Evolutionary conservation across 352 stramenopile genomes (phyloP).

Genomic region (Discostella stelligera): DNA sequence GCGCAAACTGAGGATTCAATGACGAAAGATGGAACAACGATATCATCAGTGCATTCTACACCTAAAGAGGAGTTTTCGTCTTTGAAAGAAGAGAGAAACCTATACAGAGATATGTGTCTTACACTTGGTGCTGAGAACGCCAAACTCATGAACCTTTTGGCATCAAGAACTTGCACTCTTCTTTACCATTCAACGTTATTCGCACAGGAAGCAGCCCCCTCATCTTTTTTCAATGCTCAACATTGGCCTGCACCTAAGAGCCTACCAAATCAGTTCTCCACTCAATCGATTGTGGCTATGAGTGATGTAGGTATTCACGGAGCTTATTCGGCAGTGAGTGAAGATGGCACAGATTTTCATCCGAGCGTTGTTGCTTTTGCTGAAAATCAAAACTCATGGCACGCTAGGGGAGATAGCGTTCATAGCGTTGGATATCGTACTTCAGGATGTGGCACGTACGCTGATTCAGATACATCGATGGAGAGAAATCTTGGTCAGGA

Average conservation of each 20-base stretch:
- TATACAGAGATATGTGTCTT: constrained; percentile 76
- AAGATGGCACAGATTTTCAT: constrained; percentile 67
- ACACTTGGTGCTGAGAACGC: constrained; percentile 77
- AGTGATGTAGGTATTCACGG: constrained; percentile 77
- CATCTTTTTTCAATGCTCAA: constrained; percentile 50
- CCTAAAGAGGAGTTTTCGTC: constrained; percentile 61
- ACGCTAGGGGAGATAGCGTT: constrained; percentile 42
- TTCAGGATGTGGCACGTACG: constrained; percentile 55
- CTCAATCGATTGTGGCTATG: constrained; percentile 62
- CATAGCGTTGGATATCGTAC: constrained; percentile 43
- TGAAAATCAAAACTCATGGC: constrained; percentile 40
- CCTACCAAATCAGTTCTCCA: constrained; percentile 23
- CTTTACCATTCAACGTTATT: constrained; percentile 47
- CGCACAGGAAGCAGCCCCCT: constrained; percentile 45
- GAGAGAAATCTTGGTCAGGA: constrained; percentile 49
- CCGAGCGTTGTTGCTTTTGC: constrained; percentile 39
- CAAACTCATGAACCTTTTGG: constrained; percentile 74
- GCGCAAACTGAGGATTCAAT: constrained; percentile 49
- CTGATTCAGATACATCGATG: constrained; percentile 69
- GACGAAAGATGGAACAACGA: constrained; percentile 74
- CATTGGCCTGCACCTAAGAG: constrained; percentile 33
- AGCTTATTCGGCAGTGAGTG: constrained; percentile 59
- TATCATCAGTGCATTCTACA: constrained; percentile 66
- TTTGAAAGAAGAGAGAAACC: constrained; percentile 73
- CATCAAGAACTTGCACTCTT: constrained; percentile 55